Evolutionary conservation across 108 stramenopile species (phyloP).

Genomic region (Skeletonema menzelii): DNA sequence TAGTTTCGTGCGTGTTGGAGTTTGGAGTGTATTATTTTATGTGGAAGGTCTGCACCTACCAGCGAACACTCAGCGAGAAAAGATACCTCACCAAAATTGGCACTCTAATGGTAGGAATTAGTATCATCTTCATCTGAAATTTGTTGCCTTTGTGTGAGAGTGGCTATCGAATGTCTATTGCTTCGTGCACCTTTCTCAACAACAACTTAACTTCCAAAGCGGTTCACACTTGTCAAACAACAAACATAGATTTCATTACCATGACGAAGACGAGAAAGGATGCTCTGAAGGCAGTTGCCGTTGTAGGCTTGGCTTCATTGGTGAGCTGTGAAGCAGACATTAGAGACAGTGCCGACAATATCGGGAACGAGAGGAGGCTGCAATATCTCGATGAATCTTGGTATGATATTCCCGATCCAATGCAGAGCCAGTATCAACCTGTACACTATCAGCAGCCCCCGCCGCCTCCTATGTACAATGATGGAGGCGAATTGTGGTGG

Average conservation of each 20-base stretch:
- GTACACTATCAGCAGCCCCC: background rate
- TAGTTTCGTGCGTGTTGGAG: no score
- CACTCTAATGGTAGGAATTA: no score
- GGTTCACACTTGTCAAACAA: background rate
- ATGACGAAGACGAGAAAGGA: background rate
- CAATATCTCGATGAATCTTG: background rate
- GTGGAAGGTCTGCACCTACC: no score
- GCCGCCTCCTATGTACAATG: background rate
- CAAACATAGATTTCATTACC: background rate
- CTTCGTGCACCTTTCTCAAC: background rate
- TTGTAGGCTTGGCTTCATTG: conserved; percentile 1
- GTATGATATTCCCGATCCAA: background rate
- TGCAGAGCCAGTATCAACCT: background rate
- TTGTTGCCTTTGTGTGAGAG: background rate
- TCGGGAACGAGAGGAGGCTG: background rate
- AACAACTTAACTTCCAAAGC: background rate
- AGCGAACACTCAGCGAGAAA: no score
- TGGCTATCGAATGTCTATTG: no score
- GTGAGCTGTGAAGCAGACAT: background rate
- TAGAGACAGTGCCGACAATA: background rate
- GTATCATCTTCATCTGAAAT: background rate
- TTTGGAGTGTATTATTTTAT: no score
- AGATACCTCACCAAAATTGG: background rate
- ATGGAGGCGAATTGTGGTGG: background rate
- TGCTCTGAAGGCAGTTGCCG: conserved; percentile 1